Evolutionary conservation across 2,329 filamentous ascomycete genomes (phyloP).

Genomic region (Myriosclerotinia duriaeana): DNA sequence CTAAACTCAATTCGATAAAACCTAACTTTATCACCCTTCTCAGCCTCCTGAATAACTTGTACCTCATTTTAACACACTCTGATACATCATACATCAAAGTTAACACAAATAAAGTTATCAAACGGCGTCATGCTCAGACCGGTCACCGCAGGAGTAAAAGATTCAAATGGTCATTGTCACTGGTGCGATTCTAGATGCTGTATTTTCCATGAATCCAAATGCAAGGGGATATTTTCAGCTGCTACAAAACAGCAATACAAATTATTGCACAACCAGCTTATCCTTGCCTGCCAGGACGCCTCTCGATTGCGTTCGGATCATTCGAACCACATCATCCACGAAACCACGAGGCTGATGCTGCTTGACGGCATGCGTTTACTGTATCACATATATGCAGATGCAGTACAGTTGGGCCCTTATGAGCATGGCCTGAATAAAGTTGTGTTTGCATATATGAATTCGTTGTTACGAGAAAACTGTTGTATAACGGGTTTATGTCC

Average conservation of each 20-base stretch:
- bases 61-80: too few relatives aligned
- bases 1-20: too few relatives aligned
- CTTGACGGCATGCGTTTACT: slow-evolving; percentile 9
- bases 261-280: not conserved
- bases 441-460: slow-evolving; percentile 6
- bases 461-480: slow-evolving; percentile 6
- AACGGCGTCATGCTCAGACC: not conserved
- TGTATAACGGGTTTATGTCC: slow-evolving; percentile 17
- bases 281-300: slow-evolving; percentile 10
- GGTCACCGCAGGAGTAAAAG: not conserved
- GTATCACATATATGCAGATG: slow-evolving; percentile 1
- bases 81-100: too few relatives aligned
- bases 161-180: too few relatives aligned
- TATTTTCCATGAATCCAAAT: not conserved
- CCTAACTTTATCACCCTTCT: too few relatives aligned
- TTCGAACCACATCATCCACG: slow-evolving; percentile 12
- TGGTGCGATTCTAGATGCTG: not conserved
- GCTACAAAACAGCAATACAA: not conserved
- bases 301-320: slow-evolving; percentile 13
- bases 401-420: not conserved
- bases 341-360: slow-evolving; percentile 19
- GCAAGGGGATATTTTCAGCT: slow-evolving; percentile 5
- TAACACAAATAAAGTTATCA: too few relatives aligned
- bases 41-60: too few relatives aligned
- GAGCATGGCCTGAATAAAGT: slow-evolving; percentile 3